A percentile compares a stretch with the other conserved stretches of the same genome.
These are phyloP conservation scores for Tetracladium maxilliforme DNA, from an alignment of 2,329 filamentous ascomycete species.

Conservation along the genomic window DNA sequence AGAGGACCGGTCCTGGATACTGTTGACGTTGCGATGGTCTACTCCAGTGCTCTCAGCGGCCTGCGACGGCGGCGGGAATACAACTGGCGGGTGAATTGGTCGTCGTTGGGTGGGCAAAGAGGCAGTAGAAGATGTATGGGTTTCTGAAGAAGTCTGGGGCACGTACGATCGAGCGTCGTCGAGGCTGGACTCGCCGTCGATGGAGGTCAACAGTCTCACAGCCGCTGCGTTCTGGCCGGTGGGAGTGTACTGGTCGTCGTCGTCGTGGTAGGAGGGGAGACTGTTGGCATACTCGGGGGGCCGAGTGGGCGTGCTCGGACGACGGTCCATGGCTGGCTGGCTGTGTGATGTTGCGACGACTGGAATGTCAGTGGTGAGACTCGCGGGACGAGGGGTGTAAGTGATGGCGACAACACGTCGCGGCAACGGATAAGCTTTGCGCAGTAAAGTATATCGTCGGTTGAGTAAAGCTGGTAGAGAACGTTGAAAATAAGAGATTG, in stretches of 20 bases:
- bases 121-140: conserved; percentile 4
- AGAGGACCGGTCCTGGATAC: conserved; percentile 11
- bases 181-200: conserved; percentile 45
- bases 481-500: too few relatives aligned
- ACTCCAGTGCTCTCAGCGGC: conserved; percentile 21
- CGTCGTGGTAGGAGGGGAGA: conserved; percentile 41
- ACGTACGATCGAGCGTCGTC: conserved; percentile 41
- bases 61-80: conserved; percentile 20
- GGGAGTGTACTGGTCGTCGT: conserved; percentile 28
- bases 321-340: too few relatives aligned
- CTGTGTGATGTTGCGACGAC: too few relatives aligned
- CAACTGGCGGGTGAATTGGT: conserved; percentile 11
- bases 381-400: too few relatives aligned
- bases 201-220: conserved; percentile 46
- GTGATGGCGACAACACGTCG: too few relatives aligned
- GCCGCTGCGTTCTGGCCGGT: conserved; percentile 33
- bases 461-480: too few relatives aligned
- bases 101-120: conserved; percentile 8
- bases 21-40: conserved; percentile 13
- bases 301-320: conserved; percentile 31
- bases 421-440: too few relatives aligned
- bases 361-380: too few relatives aligned
- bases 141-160: conserved; percentile 8
- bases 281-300: conserved; percentile 40
- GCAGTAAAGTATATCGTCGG: too few relatives aligned